phyloP scores from a whole-genome alignment of 192 early-diverging fungal genomes.

The Gaertneriomyces semiglobifer region DNA sequence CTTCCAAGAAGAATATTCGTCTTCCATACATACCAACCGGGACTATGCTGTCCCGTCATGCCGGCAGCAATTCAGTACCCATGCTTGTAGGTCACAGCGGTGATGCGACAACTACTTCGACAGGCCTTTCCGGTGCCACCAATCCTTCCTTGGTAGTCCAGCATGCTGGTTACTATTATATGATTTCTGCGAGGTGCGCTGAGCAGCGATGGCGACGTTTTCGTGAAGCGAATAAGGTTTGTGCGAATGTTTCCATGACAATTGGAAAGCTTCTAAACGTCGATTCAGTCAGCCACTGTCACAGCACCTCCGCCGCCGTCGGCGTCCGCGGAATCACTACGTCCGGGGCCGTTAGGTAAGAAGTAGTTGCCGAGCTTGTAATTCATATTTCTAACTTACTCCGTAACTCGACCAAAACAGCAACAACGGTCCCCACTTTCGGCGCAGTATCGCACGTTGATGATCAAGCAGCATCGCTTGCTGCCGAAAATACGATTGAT shows the following conservation, averaged over 20 bases:
- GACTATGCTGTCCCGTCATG: neutral
- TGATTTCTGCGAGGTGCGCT: slow-evolving; percentile 68
- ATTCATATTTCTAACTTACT: neutral
- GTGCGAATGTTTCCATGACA: neutral
- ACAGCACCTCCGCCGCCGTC: slow-evolving; percentile 35
- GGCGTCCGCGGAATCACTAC: slow-evolving; percentile 29
- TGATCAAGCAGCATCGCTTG: neutral
- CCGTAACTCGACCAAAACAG: neutral
- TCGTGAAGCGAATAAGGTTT: slow-evolving; percentile 37
- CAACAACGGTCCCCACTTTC: neutral
- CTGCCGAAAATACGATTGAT: slow-evolving; percentile 22
- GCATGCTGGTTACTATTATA: slow-evolving; percentile 84
- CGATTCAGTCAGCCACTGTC: slow-evolving; percentile 6
- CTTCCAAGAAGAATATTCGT: slow-evolving; percentile 58
- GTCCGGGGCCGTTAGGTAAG: slow-evolving; percentile 5
- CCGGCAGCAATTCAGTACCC: no score
- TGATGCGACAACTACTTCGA: no score
- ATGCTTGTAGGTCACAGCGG: no score
- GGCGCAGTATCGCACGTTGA: neutral
- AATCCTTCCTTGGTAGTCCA: slow-evolving; percentile 71
- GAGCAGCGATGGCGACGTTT: slow-evolving; percentile 66
- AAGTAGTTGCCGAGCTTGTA: neutral
- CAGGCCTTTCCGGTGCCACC: slow-evolving; percentile 35
- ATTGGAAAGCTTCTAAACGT: neutral
- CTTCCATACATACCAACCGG: slow-evolving; percentile 62